These are phyloP conservation scores for Aureobasidium sp. DNA, from an alignment of 2,329 filamentous ascomycete species.

Conservation along the genomic window DNA sequence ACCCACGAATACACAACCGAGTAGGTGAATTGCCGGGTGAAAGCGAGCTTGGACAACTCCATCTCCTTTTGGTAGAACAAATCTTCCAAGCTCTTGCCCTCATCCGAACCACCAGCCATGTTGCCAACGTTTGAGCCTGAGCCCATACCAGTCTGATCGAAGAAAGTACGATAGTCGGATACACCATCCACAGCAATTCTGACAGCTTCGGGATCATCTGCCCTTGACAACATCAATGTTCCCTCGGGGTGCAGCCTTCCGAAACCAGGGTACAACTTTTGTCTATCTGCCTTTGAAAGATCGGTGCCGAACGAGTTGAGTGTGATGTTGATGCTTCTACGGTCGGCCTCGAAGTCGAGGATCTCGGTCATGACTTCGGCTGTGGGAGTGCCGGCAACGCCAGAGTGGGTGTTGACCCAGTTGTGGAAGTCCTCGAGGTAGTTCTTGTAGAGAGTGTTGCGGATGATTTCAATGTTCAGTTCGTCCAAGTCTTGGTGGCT, in stretches of 20 bases:
- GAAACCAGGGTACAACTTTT: conserved; percentile 91
- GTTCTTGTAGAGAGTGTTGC: conserved; percentile 99
- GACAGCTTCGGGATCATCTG: conserved; percentile 91
- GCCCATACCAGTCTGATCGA: conserved; percentile 78
- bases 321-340: conserved; percentile 97
- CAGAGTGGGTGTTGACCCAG: conserved; percentile 83
- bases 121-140: conserved; percentile 63
- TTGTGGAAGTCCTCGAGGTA: conserved; percentile 96
- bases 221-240: conserved; percentile 85
- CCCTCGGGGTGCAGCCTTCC: conserved; percentile 90
- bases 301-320: conserved; percentile 98
- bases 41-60: conserved; percentile 92
- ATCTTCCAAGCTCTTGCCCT: conserved; percentile 88
- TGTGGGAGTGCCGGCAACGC: conserved; percentile 80
- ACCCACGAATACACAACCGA: conserved; percentile 98
- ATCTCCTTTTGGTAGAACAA: conserved; percentile 99
- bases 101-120: conserved; percentile 68
- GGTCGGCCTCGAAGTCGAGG: conserved; percentile 91
- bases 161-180: conserved; percentile 89
- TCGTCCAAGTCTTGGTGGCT: conserved; percentile 97
- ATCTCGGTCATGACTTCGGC: conserved; percentile 93
- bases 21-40: conserved; percentile 92
- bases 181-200: conserved; percentile 88
- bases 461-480: conserved; percentile 97
- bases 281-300: conserved; percentile 83